phyloP scores from a whole-genome alignment of 805 yeast genomes.

The Nadsonia fulvescens region DNA sequence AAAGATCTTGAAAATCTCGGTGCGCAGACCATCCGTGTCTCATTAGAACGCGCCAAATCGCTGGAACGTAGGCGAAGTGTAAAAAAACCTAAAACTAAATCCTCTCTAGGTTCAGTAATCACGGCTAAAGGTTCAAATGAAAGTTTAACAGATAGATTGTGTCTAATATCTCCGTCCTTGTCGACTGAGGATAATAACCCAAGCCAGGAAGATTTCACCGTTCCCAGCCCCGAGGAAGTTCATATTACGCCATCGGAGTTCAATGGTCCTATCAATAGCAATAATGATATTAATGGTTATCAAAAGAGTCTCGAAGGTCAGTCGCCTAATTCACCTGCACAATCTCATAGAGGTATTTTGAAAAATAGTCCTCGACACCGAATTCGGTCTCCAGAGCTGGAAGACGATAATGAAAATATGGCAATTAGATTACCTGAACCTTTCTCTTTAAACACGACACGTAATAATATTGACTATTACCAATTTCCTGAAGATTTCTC shows the following conservation, averaged over 20 bases:
- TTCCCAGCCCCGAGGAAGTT: constrained; percentile 17
- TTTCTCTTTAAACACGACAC: too few relatives aligned
- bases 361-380: constrained; percentile 3
- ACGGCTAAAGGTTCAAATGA: constrained; percentile 1
- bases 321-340: constrained; percentile 1
- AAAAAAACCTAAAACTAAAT: constrained; percentile 8
- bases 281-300: constrained; percentile 7
- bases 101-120: constrained; percentile 5
- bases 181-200: background rate
- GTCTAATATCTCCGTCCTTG: background rate
- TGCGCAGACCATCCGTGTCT: constrained; percentile 16
- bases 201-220: constrained; percentile 11
- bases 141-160: background rate
- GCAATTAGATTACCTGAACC: background rate
- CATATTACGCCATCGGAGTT: too few relatives aligned
- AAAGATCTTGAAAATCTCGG: constrained; percentile 14
- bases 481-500: too few relatives aligned
- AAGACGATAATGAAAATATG: constrained; percentile 1
- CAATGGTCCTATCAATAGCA: too few relatives aligned
- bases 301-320: constrained; percentile 1
- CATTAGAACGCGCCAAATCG: constrained; percentile 18
- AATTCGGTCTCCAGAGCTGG: constrained; percentile 4
- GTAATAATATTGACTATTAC: too few relatives aligned
- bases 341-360: constrained; percentile 8
- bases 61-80: constrained; percentile 17